Percentiles rank a stretch among this genome's conserved stretches.
Evolutionary conservation across 108 stramenopile species (phyloP).

Genomic region (Parmales sp.): DNA sequence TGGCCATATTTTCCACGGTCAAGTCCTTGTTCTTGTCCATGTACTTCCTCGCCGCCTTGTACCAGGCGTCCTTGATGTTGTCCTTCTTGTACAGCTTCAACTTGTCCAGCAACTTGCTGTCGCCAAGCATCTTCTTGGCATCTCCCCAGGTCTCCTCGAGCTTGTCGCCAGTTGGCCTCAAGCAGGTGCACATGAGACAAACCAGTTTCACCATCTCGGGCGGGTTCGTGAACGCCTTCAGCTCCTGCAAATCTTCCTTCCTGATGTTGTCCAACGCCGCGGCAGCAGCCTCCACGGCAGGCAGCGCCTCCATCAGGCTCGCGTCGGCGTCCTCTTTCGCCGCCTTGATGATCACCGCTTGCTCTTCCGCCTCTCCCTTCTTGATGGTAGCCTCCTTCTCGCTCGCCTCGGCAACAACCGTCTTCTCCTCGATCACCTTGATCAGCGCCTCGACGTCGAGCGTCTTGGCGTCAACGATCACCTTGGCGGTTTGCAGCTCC

Average conservation of each 20-base stretch:
- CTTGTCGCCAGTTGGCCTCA: slow-evolving; percentile 51
- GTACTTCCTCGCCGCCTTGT: slow-evolving; percentile 32
- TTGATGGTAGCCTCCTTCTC: slow-evolving; percentile 44
- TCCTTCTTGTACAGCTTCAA: slow-evolving; percentile 55
- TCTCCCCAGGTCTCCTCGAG: slow-evolving; percentile 42
- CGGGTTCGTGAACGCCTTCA: slow-evolving; percentile 50
- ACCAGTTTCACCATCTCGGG: slow-evolving; percentile 30
- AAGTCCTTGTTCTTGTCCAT: slow-evolving; percentile 33
- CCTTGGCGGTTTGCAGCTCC: slow-evolving; percentile 26
- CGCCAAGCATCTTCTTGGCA: slow-evolving; percentile 51
- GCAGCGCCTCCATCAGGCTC: slow-evolving; percentile 45
- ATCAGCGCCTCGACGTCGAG: slow-evolving; percentile 37
- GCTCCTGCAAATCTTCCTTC: slow-evolving; percentile 49
- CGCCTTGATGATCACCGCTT: slow-evolving; percentile 27
- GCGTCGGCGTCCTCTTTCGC: slow-evolving; percentile 50
- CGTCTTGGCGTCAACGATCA: slow-evolving; percentile 35
- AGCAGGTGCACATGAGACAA: slow-evolving; percentile 22
- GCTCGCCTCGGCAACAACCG: slow-evolving; percentile 36
- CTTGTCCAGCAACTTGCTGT: slow-evolving; percentile 32
- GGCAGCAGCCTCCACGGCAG: slow-evolving; percentile 52
- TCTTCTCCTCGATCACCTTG: slow-evolving; percentile 39
- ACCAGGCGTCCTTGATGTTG: slow-evolving; percentile 43
- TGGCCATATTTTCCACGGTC: slow-evolving; percentile 44
- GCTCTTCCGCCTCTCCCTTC: slow-evolving; percentile 30
- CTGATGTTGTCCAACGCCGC: slow-evolving; percentile 51